Conservation (phyloP, 495 filamentous ascomycete genomes). For the Aspergillus cavernicola region DNA sequence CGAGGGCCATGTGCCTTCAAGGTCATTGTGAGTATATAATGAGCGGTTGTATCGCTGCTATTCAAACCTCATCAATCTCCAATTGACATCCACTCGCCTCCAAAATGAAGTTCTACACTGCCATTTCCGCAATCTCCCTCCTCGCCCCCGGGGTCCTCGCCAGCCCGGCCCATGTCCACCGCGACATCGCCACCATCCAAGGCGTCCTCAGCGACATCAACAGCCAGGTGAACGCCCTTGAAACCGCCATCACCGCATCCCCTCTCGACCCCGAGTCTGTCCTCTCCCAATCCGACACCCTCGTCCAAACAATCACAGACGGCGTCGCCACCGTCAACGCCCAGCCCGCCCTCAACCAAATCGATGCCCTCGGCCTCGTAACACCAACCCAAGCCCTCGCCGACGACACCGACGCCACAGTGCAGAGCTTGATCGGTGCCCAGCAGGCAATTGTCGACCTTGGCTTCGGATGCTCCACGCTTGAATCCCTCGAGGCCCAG, state of each 20-base stretch:
- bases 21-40: too few species aligned
- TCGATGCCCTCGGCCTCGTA: constrained; percentile 9
- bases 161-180: not conserved
- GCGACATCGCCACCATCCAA: constrained; percentile 4
- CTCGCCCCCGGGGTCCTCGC: not conserved
- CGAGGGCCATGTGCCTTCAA: not conserved
- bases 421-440: not conserved
- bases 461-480: not conserved
- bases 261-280: constrained; percentile 1
- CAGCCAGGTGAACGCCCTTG: constrained; percentile 1
- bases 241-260: not conserved
- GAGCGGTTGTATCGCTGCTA: not conserved
- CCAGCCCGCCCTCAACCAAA: not conserved
- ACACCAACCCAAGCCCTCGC: constrained; percentile 5
- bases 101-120: constrained; percentile 10
- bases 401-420: not conserved
- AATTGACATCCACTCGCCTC: not conserved
- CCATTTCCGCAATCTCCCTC: not conserved
- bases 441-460: not conserved
- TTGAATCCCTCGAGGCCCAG: not conserved
- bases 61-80: not conserved
- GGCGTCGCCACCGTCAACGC: not conserved
- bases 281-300: not conserved
- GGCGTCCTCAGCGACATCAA: constrained; percentile 4
- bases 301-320: not conserved